phyloP scores from a whole-genome alignment of 495 filamentous ascomycete species.

The Lasiosphaeriaceae sp. region DNA sequence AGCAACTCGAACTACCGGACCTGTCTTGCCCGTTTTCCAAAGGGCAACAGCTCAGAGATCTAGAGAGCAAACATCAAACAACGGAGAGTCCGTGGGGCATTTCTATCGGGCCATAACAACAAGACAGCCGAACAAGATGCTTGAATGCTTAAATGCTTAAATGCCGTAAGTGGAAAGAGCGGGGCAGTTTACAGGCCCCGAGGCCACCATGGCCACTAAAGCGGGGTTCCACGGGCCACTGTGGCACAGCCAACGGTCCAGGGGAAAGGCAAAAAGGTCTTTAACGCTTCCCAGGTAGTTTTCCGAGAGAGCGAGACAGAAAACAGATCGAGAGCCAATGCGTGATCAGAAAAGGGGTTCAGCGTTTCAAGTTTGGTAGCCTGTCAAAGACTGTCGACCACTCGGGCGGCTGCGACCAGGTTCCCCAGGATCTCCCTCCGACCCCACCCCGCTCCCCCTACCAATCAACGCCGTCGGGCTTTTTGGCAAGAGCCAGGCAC shows the following conservation, averaged over 20 bases:
- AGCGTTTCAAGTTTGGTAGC: slow-evolving; percentile 19
- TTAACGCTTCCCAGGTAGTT: not conserved
- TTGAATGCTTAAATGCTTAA: too few species aligned
- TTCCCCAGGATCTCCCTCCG: slow-evolving; percentile 24
- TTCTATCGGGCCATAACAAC: not conserved
- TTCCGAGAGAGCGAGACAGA: slow-evolving; percentile 4
- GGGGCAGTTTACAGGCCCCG: too few species aligned
- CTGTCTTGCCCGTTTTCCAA: too few species aligned
- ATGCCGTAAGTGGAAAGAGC: too few species aligned
- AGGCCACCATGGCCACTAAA: too few species aligned
- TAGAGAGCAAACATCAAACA: too few species aligned
- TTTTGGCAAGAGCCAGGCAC: slow-evolving; percentile 15
- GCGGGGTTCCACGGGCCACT: too few species aligned
- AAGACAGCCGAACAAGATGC: too few species aligned
- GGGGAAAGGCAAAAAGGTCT: too few species aligned
- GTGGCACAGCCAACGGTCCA: too few species aligned
- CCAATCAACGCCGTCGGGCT: slow-evolving; percentile 17
- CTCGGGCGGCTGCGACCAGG: slow-evolving; percentile 15
- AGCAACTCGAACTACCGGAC: too few species aligned
- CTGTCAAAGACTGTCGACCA: slow-evolving; percentile 4
- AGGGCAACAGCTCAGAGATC: too few species aligned
- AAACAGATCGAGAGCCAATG: not conserved
- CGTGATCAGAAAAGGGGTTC: slow-evolving; percentile 10
- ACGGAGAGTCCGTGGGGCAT: not conserved
- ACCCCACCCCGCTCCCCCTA: slow-evolving; percentile 5